Percentiles rank a stretch among this genome's conserved stretches.
Evolutionary conservation across 2,329 filamentous ascomycete species (phyloP).

Genomic region (Ophiocordyceps camponoti-saundersi): DNA sequence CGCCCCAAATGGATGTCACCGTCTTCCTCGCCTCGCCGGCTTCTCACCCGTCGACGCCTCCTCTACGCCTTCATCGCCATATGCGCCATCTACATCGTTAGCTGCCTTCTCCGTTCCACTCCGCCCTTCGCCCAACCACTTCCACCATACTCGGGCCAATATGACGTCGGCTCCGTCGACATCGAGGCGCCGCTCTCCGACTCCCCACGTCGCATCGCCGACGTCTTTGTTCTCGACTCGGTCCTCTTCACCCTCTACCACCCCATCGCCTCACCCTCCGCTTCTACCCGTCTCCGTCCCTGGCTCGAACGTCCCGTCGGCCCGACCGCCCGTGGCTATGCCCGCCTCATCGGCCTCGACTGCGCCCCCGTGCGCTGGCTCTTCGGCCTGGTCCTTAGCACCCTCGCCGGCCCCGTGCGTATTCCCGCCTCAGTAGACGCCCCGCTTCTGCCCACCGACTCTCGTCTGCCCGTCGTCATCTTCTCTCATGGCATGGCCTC

Average conservation of each 20-base stretch:
- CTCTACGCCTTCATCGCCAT: neutral
- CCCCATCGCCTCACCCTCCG: slow-evolving; percentile 15
- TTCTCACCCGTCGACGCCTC: slow-evolving; percentile 7
- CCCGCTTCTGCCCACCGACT: slow-evolving; percentile 14
- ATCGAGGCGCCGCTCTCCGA: slow-evolving; percentile 15
- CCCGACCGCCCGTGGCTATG: slow-evolving; percentile 27
- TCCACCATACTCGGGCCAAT: slow-evolving; percentile 21
- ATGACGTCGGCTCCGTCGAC: slow-evolving; percentile 28
- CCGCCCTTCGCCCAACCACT: slow-evolving; percentile 24
- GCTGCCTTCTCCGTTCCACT: slow-evolving; percentile 20
- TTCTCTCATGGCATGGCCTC: slow-evolving; percentile 36
- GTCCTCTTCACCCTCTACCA: slow-evolving; percentile 34
- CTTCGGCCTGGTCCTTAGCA: slow-evolving; percentile 23
- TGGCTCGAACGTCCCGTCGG: slow-evolving; percentile 27
- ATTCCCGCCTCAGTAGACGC: slow-evolving; percentile 31
- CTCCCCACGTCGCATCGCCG: slow-evolving; percentile 2
- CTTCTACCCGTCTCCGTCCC: slow-evolving; percentile 15
- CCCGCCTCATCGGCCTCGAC: slow-evolving; percentile 24
- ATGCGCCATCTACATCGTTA: slow-evolving; percentile 12
- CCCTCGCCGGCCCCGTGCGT: slow-evolving; percentile 23
- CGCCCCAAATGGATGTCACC: neutral
- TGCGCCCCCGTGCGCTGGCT: slow-evolving; percentile 24
- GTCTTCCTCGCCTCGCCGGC: neutral
- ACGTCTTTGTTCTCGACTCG: slow-evolving; percentile 27
- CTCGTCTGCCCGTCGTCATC: slow-evolving; percentile 25